phyloP scores from a whole-genome alignment of 2,329 filamentous ascomycete genomes.

The Pseudocercospora vitis region DNA sequence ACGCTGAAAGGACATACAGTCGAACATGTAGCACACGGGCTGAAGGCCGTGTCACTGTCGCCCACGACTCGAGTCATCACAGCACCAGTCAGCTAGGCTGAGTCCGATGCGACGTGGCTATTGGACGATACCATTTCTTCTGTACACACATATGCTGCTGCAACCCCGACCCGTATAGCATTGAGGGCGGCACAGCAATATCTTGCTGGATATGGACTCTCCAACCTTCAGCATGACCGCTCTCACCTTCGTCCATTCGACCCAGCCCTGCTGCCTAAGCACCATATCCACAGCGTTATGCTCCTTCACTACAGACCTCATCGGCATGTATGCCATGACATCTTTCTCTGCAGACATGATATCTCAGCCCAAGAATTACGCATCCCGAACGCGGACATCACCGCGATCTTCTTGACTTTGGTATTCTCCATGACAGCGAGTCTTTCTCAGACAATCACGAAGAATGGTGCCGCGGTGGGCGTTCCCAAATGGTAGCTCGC shows the following conservation, averaged over 20 bases:
- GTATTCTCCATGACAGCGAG: constrained; percentile 42
- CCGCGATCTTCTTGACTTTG: constrained; percentile 46
- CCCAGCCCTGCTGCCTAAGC: neutral
- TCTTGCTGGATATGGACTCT: too few relatives aligned
- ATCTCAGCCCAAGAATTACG: constrained; percentile 44
- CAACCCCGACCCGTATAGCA: too few relatives aligned
- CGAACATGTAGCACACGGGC: too few relatives aligned
- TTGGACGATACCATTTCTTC: too few relatives aligned
- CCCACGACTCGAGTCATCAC: too few relatives aligned
- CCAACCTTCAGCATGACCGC: too few relatives aligned
- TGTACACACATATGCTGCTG: too few relatives aligned
- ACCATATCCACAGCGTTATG: neutral
- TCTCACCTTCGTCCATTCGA: neutral
- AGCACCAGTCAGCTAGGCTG: too few relatives aligned
- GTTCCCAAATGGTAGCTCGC: constrained; percentile 52
- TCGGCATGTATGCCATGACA: neutral
- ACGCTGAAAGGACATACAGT: too few relatives aligned
- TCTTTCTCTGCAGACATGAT: neutral
- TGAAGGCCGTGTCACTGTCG: too few relatives aligned
- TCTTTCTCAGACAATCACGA: constrained; percentile 44
- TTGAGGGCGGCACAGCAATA: too few relatives aligned
- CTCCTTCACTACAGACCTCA: neutral
- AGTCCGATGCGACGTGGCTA: too few relatives aligned
- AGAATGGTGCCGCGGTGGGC: constrained; percentile 51
- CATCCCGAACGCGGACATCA: constrained; percentile 54